Conservation (phyloP, 345 rosid genomes). For the Turnera subulata region DNA sequence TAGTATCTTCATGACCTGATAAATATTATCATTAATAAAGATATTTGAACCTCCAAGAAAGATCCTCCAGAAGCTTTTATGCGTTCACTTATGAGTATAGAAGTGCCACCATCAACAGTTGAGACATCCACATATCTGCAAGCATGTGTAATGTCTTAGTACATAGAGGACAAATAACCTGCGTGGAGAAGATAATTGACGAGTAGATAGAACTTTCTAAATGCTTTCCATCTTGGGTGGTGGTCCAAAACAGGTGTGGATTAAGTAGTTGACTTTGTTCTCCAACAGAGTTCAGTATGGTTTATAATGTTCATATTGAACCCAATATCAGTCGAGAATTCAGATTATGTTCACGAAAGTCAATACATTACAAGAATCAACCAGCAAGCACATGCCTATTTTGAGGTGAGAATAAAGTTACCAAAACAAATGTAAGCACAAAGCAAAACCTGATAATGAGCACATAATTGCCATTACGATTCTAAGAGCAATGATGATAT, state of each 20-base stretch:
- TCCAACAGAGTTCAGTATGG: no score
- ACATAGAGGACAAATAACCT: neutral
- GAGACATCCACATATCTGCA: constrained; percentile 88
- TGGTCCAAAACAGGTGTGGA: neutral
- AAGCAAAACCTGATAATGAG: no score
- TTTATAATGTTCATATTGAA: no score
- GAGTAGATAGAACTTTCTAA: neutral
- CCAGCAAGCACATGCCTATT: no score
- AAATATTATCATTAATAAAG: neutral
- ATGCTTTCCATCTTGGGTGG: neutral
- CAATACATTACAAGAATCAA: no score
- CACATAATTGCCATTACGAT: no score
- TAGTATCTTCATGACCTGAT: neutral
- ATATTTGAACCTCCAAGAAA: constrained; percentile 66
- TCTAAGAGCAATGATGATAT: neutral
- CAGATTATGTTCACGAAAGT: no score
- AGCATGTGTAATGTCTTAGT: neutral
- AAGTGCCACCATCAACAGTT: constrained; percentile 81
- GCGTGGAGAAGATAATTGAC: neutral
- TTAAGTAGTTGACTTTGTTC: no score
- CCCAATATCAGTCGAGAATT: no score
- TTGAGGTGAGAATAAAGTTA: no score
- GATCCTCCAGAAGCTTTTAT: constrained; percentile 69
- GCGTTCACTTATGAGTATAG: constrained; percentile 52
- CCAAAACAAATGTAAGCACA: no score